Base-by-base conservation (phyloP, 345 rosid species). In the Nasturtium officinale region DNA sequence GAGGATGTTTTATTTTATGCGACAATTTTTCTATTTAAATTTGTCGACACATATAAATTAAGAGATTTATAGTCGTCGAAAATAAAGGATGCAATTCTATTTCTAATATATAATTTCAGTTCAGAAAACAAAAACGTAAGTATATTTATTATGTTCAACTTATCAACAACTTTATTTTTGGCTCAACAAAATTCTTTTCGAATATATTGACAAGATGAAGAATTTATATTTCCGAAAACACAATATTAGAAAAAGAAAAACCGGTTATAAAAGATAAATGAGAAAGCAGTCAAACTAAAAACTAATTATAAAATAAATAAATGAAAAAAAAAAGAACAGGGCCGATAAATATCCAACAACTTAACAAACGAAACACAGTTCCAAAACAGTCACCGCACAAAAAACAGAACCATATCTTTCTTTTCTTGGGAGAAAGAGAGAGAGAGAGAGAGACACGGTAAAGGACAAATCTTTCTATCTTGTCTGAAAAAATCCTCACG, bases 271-370 rank as follows among this genome's bases (percentile, higher is more conserved):
- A 46, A 47, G 29, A 59, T n/a, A 29, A 66, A 40, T 13, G 46
- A 40, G 16, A 40, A 40, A 40, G 16, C n/a, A 13, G 46, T 40
- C 16, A 40, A 40, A 26, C 28, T 26, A 2, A 26, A 26, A 35
- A 38, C 38, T 7, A 32, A 37, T 37, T 5, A 7, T 7, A 59
- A 65, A 32, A 47, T 10, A 11, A 8, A 26, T 26, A 2, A 26
- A 33, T 33, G 0, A 32, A 10, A 13, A 30, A 2, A 6, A 29
- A 66, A 28, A 75, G 55, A 9, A 17, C 58, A 62, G 56, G 73
- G 78, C 64, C 67, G 35, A 82, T 73, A 69, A 62, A 75, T 72
- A 73, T 32, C 66, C 58, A 77, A 43, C 82, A 60, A 6, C 68
- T 32, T 54, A 65, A 51, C 72, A 52, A 66, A 53, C 32, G 21